Conservation (phyloP, 2,329 filamentous ascomycete genomes). For the Aureobasidium sp. region DNA sequence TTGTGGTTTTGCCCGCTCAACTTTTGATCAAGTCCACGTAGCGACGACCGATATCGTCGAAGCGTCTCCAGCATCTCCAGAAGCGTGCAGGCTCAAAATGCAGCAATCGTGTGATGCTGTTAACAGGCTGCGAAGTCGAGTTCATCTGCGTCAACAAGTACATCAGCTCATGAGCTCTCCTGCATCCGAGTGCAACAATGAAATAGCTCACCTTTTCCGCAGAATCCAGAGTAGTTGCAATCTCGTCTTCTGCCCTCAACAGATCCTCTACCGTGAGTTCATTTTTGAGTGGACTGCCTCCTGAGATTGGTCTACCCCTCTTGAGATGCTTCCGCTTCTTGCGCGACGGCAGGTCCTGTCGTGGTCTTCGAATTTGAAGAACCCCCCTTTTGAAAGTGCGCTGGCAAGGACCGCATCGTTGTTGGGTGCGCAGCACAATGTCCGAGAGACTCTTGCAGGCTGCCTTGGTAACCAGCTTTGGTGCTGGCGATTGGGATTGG, state of each 20-base stretch:
- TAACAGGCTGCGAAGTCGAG: background rate
- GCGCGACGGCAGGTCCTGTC: background rate
- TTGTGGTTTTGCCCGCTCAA: background rate
- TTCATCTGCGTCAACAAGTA: background rate
- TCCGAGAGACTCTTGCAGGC: background rate
- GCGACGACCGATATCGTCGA: background rate
- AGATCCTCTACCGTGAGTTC: background rate
- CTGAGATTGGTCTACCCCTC: background rate
- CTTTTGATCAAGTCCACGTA: background rate
- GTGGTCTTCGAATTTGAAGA: background rate
- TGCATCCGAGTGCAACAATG: background rate
- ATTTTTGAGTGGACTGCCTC: background rate
- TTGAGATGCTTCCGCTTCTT: slow-evolving; percentile 1
- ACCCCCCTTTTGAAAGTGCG: background rate
- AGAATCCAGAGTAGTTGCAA: background rate
- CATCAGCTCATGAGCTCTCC: background rate
- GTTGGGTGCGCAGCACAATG: background rate
- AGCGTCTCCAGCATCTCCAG: slow-evolving; percentile 6
- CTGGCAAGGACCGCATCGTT: background rate
- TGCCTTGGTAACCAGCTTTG: background rate
- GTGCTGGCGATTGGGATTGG: background rate
- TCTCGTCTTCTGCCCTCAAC: background rate
- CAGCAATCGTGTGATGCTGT: background rate
- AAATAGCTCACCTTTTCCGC: background rate
- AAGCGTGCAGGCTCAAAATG: background rate